These are phyloP conservation scores for Canna indica DNA, from an alignment of 176 grass and related monocot species.

Conservation along the genomic window DNA sequence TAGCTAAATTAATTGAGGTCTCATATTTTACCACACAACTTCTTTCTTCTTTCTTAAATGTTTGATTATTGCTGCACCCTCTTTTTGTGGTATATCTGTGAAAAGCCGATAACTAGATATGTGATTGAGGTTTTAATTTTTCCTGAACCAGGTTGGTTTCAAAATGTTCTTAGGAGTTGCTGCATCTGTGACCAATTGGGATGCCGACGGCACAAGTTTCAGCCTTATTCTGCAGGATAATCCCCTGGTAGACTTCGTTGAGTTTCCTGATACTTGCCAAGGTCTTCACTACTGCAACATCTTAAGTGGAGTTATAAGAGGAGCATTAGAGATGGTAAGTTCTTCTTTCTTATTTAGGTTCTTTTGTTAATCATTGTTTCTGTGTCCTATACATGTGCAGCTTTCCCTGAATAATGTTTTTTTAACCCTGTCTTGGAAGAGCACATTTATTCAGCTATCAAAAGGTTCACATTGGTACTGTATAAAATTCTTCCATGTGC, in stretches of 20 bases:
- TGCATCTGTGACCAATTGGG: conserved; percentile 88
- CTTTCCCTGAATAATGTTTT: too few species aligned
- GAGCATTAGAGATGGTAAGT: conserved; percentile 91
- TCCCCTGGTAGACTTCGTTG: conserved; percentile 95
- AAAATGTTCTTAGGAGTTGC: conserved; percentile 98
- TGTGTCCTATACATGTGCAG: too few species aligned
- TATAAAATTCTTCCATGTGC: too few species aligned
- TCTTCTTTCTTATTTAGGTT: not conserved
- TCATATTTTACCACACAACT: not conserved
- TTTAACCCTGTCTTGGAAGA: too few species aligned
- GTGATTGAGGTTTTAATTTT: conserved; percentile 1
- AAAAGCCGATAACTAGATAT: not conserved
- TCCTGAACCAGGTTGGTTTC: conserved; percentile 66
- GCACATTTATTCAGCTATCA: too few species aligned
- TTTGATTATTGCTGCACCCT: not conserved
- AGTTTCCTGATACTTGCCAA: conserved; percentile 94
- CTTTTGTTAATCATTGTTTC: too few species aligned
- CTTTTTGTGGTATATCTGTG: not conserved
- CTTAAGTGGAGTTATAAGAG: conserved; percentile 84
- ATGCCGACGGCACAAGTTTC: conserved; percentile 82
- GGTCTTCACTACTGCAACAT: conserved; percentile 90
- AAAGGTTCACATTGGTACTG: too few species aligned
- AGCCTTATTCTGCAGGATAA: conserved; percentile 97
- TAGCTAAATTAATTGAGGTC: not conserved
- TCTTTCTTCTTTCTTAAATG: too few species aligned